Evolutionary conservation across 2,329 filamentous ascomycete genomes (phyloP), one percentile per base, ranked within the genome.

Genomic region (Fusarium sp.): DNA sequence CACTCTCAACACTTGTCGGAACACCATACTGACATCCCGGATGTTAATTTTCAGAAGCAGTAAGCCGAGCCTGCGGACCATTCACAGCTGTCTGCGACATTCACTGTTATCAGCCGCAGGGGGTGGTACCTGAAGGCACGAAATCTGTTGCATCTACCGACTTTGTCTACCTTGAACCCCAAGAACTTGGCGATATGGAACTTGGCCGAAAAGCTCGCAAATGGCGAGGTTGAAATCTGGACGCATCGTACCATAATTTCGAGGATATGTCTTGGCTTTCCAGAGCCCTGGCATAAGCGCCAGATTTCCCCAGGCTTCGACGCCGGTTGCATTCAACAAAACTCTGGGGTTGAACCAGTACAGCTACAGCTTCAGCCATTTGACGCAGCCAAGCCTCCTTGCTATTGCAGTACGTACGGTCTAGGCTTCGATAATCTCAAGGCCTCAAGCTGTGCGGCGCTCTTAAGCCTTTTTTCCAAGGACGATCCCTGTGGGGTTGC

Each of bases 241-340:
- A 44, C 11, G 25, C 27, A 59, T 59, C 68, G 55, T 58, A 63
- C 68, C 68, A 71, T 53, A 64, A 64, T 49, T 42, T 67, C 27
- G 30, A 44, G 43, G 18, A 20, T 34, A 29, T 4, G 44, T 50
- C 63, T 71, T 67, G 66, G 56, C 62, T 66, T 42, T 25, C 14
- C 27, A 32, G 49, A 49, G 59, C 54, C 68, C 51, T 57, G 43
- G 44, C 50, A 64, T 63, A 68, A 59, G 63, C 59, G 38, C 8
- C 43, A 66, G 68, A 64, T 68, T 69, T 69, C 68, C 52, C 68
- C 68, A 65, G 61, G 55, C 68, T 55, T 65, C 50, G 29, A 47
- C 40, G 27, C n/a, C 38, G 22, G 53, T 27, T 70, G 54, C 63
- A 68, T 57, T 46, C 47, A 67, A 59, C 38, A 63, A 10, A 52